Evolutionary conservation across 2,329 filamentous ascomycete species (phyloP).

Genomic region (Pseudogymnoascus sp.): DNA sequence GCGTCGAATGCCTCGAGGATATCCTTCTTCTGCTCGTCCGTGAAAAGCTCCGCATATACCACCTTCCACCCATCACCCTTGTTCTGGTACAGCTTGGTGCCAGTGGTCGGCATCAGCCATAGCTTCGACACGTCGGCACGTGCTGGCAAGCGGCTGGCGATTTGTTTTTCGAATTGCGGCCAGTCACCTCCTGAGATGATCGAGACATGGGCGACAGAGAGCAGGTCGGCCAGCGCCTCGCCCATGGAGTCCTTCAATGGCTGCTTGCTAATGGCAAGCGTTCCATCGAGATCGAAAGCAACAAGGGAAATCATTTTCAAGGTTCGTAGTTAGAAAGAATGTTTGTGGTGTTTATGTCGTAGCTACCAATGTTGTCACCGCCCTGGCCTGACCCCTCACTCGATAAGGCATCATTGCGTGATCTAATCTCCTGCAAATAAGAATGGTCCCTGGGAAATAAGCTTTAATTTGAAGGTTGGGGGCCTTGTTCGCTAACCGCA

Average conservation of each 20-base stretch:
- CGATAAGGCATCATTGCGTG: neutral
- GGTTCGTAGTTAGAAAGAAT: constrained; percentile 8
- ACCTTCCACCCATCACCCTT: constrained; percentile 26
- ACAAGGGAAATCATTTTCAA: constrained; percentile 30
- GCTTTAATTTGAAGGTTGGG: constrained; percentile 1
- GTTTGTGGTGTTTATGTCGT: neutral
- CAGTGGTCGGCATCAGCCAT: constrained; percentile 38
- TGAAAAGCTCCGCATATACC: constrained; percentile 35
- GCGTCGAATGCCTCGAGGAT: constrained; percentile 32
- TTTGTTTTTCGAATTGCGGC: constrained; percentile 36
- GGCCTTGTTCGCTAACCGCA: neutral
- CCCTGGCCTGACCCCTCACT: constrained; percentile 1
- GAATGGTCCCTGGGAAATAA: neutral
- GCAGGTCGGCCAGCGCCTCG: constrained; percentile 30
- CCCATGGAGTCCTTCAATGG: constrained; percentile 30
- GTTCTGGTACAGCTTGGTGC: constrained; percentile 35
- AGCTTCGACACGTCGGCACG: constrained; percentile 32
- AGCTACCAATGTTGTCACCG: neutral
- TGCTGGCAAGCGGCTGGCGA: constrained; percentile 32
- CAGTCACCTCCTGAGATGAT: constrained; percentile 38
- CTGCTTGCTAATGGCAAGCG: constrained; percentile 33
- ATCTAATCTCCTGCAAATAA: constrained; percentile 1
- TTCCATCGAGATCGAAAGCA: constrained; percentile 34
- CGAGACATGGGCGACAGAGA: constrained; percentile 34
- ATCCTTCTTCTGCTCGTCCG: constrained; percentile 23